Percentiles rank a stretch among this genome's conserved stretches.
These are phyloP conservation scores for Conringia planisiliqua DNA, from an alignment of 345 rosid species.

Conservation along the genomic window DNA sequence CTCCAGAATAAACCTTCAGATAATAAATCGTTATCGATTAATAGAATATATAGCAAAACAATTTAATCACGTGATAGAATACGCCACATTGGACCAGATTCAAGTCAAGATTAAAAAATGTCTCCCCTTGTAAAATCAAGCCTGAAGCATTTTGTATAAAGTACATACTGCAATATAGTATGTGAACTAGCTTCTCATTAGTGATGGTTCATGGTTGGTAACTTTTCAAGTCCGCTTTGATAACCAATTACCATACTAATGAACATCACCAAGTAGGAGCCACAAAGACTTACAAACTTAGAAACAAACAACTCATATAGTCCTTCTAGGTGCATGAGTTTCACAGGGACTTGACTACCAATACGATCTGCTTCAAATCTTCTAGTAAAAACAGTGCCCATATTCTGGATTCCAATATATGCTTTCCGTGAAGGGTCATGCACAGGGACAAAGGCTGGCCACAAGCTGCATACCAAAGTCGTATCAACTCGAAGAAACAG, in stretches of 20 bases:
- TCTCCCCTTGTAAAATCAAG: neutral
- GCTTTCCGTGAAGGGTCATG: constrained; percentile 92
- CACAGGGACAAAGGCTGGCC: constrained; percentile 98
- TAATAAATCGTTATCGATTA: neutral
- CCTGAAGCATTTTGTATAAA: neutral
- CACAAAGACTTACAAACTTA: constrained; percentile 72
- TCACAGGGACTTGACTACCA: constrained; percentile 92
- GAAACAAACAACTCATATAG: constrained; percentile 87
- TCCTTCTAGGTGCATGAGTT: constrained; percentile 96
- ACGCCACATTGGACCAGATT: neutral
- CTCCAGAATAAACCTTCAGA: constrained; percentile 74
- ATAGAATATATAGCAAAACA: constrained; percentile 13
- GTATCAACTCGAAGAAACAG: constrained; percentile 20
- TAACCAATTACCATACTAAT: constrained; percentile 7
- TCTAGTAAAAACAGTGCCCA: constrained; percentile 88
- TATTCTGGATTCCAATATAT: constrained; percentile 85
- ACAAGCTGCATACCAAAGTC: constrained; percentile 54
- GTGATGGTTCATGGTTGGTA: constrained; percentile 9
- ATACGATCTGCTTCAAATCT: constrained; percentile 93
- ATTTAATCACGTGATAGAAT: neutral
- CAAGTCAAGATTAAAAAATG: neutral
- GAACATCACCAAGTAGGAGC: neutral
- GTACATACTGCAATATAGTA: constrained; percentile 6
- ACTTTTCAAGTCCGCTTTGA: neutral
- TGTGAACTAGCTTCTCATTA: constrained; percentile 15